phyloP scores from a whole-genome alignment of 306 rosid genomes.

The Cyclanthera cordifolia region DNA sequence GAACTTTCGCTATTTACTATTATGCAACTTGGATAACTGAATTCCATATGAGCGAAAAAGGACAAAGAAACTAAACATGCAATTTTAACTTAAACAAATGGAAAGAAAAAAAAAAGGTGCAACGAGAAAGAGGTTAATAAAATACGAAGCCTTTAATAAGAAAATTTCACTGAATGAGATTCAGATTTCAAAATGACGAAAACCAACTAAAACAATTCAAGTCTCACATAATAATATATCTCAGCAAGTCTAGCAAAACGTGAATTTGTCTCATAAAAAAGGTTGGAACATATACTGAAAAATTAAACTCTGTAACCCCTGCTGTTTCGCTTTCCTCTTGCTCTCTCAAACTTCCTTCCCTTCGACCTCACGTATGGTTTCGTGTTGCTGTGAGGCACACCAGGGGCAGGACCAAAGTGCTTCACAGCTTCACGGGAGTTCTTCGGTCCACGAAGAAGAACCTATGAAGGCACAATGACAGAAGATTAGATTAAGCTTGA shows the following conservation, averaged over 20 bases:
- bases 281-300: neutral
- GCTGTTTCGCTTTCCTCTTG: slow-evolving; percentile 72
- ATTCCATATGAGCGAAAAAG: too few species aligned
- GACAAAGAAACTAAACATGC: too few species aligned
- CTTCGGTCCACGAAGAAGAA: slow-evolving; percentile 69
- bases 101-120: too few species aligned
- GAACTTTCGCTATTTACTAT: too few species aligned
- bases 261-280: slow-evolving; percentile 3
- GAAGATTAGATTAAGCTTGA: neutral
- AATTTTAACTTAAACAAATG: too few species aligned
- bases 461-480: slow-evolving; percentile 19
- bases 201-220: neutral
- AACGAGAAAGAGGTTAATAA: too few species aligned
- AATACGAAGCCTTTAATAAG: neutral
- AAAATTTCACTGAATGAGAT: neutral
- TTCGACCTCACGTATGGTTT: slow-evolving; percentile 62
- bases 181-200: neutral
- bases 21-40: too few species aligned
- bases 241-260: slow-evolving; percentile 12
- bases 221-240: slow-evolving; percentile 6
- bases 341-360: slow-evolving; percentile 73
- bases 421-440: slow-evolving; percentile 72
- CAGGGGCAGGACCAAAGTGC: slow-evolving; percentile 81
- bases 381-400: slow-evolving; percentile 76
- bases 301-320: slow-evolving; percentile 52